Evolutionary conservation across 2,329 filamentous ascomycete genomes (phyloP), one percentile per base, ranked within the genome.

Genomic region (Aspergillus sp.): DNA sequence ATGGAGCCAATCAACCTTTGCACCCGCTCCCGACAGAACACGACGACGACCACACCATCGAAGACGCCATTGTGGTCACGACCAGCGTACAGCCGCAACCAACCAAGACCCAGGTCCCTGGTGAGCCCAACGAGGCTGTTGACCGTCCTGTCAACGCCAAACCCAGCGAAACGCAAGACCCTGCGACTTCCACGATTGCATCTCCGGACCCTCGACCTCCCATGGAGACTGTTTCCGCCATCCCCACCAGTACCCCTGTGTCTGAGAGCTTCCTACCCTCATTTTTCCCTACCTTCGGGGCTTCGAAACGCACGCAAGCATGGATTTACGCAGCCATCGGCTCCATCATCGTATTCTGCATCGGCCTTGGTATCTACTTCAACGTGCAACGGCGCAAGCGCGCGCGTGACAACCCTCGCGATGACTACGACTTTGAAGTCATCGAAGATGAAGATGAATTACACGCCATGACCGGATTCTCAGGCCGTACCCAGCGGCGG

Each of bases 341-440:
- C n/a, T 80, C 96, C 17, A 98, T 98, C 53, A 74, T 86, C 10
- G 74, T 86, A 44, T 98, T 98, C 75, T 90, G 90, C 67, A 70
- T 75, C 48, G 87, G 84, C 3, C 78, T 98, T 0, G 88, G 83
- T n/a, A 75, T 84, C 39, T 96, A 91, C 74, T 80, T 95, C 58
- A 88, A 81, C 68, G 73, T 91, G 49, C 86, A 90, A 39, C 84
- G 90, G 23, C 84, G 87, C 49, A 86, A 84, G 64, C 83, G 86
- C 37, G 78, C 88, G 22, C 82, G 82, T 57, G 89, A 87, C 68
- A 82, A 82, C 65, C 78, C 83, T 3, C 82, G 87, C 44, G 87
- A 91, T 60, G 84, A 85, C 64, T 97, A 96, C 68, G 91, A 96
- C 59, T 98, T 98, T 58, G 90, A 95, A 70, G 84, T 95, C 53